phyloP scores from a whole-genome alignment of 176 grass and related monocot species.

The Olyra latifolia region DNA sequence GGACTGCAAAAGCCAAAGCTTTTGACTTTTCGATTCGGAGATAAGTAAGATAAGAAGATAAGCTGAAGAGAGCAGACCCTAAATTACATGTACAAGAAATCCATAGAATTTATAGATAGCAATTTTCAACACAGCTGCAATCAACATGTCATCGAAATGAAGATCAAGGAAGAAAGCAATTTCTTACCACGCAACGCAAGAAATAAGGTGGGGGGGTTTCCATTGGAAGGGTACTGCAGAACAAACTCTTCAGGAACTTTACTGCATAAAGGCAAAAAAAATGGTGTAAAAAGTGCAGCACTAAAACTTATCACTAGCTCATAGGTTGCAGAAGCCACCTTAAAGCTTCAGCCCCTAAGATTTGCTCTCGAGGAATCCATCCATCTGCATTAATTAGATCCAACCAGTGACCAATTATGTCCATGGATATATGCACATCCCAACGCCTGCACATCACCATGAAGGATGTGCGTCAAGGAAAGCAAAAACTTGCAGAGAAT shows the following conservation, averaged over 20 bases:
- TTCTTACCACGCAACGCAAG: conserved; percentile 70
- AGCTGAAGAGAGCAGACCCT: too few species aligned
- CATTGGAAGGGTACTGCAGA: conserved; percentile 94
- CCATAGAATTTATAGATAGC: conserved; percentile 13
- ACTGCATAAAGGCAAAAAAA: conserved; percentile 52
- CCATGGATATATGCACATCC: conserved; percentile 97
- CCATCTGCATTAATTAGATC: conserved; percentile 95
- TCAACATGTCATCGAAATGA: conserved; percentile 13
- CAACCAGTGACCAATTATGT: conserved; percentile 96
- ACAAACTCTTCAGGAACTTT: conserved; percentile 95
- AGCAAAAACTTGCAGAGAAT: conserved; percentile 14
- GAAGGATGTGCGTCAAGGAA: conserved; percentile 9
- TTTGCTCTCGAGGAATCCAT: conserved; percentile 99
- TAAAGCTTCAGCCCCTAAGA: conserved; percentile 93
- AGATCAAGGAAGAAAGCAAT: conserved; percentile 17
- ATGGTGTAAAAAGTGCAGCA: conserved; percentile 29
- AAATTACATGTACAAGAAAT: conserved; percentile 15
- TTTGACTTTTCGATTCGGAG: too few species aligned
- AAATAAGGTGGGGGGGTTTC: conserved; percentile 94
- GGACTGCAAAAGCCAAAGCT: too few species aligned
- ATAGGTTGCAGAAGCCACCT: conserved; percentile 44
- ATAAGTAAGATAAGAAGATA: too few species aligned
- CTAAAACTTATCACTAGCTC: conserved; percentile 16
- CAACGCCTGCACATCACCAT: conserved; percentile 59
- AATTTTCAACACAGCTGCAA: conserved; percentile 16